A percentile compares a stretch with the other conserved stretches of the same genome.
These are phyloP conservation scores for Euryodendron excelsum DNA, from an alignment of 148 eudicot genomes.

Conservation along the genomic window DNA sequence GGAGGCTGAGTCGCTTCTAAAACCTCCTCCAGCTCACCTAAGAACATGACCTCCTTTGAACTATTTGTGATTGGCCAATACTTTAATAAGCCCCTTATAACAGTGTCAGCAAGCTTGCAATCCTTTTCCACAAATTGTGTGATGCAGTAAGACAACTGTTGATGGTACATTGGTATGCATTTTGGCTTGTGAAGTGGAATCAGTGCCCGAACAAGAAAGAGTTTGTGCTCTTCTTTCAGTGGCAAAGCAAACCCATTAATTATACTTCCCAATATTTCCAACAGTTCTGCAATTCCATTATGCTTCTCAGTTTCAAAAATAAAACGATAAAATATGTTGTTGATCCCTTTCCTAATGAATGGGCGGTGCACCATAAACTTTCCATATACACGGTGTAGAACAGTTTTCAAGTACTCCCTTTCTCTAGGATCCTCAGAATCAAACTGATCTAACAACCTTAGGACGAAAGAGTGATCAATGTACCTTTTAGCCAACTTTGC, in stretches of 20 bases:
- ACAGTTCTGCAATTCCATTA: conserved; percentile 84
- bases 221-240: conserved; percentile 89
- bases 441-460: conserved; percentile 68
- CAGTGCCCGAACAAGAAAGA: conserved; percentile 71
- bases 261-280: conserved; percentile 89
- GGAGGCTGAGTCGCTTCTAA: conserved; percentile 87
- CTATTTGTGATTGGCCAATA: conserved; percentile 96
- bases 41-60: conserved; percentile 92
- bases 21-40: conserved; percentile 87
- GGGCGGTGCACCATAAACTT: conserved; percentile 96
- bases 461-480: conserved; percentile 73
- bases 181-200: conserved; percentile 92
- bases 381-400: conserved; percentile 81
- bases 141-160: conserved; percentile 85
- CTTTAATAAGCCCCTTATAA: conserved; percentile 76
- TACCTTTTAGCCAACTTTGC: conserved; percentile 82
- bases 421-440: conserved; percentile 93
- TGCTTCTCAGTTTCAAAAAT: conserved; percentile 86
- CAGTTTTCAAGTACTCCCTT: conserved; percentile 81
- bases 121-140: conserved; percentile 93
- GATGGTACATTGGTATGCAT: conserved; percentile 78
- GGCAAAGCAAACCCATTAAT: conserved; percentile 92
- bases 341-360: conserved; percentile 76
- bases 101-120: conserved; percentile 86
- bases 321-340: conserved; percentile 80